A percentile compares a stretch with the other conserved stretches of the same genome.
Evolutionary conservation across 2,329 filamentous ascomycete species (phyloP).

Genomic region (Colletotrichum sp.): DNA sequence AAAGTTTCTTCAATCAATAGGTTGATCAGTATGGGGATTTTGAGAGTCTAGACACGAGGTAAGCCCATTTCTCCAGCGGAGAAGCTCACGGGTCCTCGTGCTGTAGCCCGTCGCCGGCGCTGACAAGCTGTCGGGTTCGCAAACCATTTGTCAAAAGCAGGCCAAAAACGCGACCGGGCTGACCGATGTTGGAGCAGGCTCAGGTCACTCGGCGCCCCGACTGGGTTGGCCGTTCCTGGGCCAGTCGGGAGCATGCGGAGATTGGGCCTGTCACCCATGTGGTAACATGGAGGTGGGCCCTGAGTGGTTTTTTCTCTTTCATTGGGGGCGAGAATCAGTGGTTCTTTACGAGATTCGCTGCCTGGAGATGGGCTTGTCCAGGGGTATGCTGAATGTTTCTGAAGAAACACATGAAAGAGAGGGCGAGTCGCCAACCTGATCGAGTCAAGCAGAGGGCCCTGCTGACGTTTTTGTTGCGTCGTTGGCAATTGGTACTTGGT

Average conservation of each 20-base stretch:
- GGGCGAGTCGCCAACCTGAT: neutral
- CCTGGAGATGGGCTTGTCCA: neutral
- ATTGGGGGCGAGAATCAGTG: neutral
- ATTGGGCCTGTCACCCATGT: neutral
- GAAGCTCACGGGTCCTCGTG: neutral
- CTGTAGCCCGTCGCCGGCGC: neutral
- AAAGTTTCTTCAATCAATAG: neutral
- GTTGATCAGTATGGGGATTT: neutral
- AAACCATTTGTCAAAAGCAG: slow-evolving; percentile 1
- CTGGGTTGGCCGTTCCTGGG: slow-evolving; percentile 5
- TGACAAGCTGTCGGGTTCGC: neutral
- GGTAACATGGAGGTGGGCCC: neutral
- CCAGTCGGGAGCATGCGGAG: slow-evolving; percentile 16
- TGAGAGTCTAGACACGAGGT: neutral
- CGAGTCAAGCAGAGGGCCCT: neutral
- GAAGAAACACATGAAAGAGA: neutral
- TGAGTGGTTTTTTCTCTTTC: neutral
- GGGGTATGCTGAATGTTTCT: neutral
- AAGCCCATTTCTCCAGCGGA: neutral
- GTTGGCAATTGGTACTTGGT: neutral
- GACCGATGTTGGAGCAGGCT: neutral
- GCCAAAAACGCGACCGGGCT: neutral
- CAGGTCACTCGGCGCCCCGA: slow-evolving; percentile 1
- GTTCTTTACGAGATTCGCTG: neutral
- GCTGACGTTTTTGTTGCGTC: neutral